Evolutionary conservation across 73 alveolate species (phyloP).

Genomic region (Paramecium sonneborni): DNA sequence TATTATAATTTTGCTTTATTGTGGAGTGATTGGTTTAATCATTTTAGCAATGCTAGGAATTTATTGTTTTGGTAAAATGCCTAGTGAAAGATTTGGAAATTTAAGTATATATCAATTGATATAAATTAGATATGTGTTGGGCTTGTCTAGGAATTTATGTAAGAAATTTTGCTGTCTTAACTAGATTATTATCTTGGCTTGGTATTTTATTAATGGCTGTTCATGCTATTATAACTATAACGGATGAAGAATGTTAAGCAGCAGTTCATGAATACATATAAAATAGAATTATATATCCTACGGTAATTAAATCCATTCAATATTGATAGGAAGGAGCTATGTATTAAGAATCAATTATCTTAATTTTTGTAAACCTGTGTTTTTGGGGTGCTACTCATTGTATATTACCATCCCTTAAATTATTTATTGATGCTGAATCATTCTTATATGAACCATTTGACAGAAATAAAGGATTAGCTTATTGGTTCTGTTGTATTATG

Average conservation of each 20-base stretch:
- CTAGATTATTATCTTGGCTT: background rate
- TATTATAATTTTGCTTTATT: background rate
- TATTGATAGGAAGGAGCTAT: background rate
- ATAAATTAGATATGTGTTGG: slow-evolving; percentile 34
- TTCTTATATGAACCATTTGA: slow-evolving; percentile 31
- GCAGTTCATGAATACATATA: slow-evolving; percentile 21
- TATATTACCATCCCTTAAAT: background rate
- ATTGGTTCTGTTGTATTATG: background rate
- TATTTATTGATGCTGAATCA: slow-evolving; percentile 4
- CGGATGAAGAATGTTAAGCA: slow-evolving; percentile 9
- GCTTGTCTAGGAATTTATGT: slow-evolving; percentile 18
- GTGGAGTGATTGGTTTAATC: background rate
- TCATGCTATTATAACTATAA: background rate
- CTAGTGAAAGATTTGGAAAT: slow-evolving; percentile 48
- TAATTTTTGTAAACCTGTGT: background rate
- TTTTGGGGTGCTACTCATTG: slow-evolving; percentile 56
- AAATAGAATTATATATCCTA: background rate
- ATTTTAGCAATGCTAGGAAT: slow-evolving; percentile 20
- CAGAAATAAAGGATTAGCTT: slow-evolving; percentile 7
- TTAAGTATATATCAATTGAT: background rate
- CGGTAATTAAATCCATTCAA: background rate
- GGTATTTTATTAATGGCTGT: background rate
- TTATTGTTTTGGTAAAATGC: slow-evolving; percentile 29
- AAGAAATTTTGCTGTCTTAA: background rate
- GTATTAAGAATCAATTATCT: background rate